Conservation (phyloP, 345 rosid species). For the Lenwebbia sp. region DNA sequence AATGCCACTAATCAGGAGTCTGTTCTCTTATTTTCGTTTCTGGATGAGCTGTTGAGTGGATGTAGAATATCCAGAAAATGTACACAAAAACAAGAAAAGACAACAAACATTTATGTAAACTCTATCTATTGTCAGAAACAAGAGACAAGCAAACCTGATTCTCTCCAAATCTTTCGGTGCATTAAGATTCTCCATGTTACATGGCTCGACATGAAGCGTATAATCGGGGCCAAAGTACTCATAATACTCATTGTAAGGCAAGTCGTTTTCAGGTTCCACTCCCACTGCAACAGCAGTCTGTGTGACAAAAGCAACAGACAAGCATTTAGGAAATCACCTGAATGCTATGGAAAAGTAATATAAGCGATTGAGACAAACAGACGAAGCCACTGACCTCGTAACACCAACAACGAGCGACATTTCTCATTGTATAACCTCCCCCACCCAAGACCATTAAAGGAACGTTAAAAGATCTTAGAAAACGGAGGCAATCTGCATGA, state of each 20-base stretch:
- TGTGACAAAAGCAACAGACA: not conserved
- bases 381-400: slow-evolving; percentile 56
- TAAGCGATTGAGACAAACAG: not conserved
- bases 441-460: slow-evolving; percentile 98
- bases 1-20: not conserved
- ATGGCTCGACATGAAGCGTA: slow-evolving; percentile 80
- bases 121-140: not conserved
- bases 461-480: slow-evolving; percentile 80
- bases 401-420: slow-evolving; percentile 99
- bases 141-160: slow-evolving; percentile 45
- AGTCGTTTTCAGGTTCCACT: slow-evolving; percentile 86
- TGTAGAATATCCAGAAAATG: not conserved
- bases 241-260: slow-evolving; percentile 88
- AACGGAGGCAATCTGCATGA: slow-evolving; percentile 93
- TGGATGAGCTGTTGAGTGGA: not conserved
- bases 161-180: slow-evolving; percentile 72
- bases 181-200: slow-evolving; percentile 74
- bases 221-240: slow-evolving; percentile 98
- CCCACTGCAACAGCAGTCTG: slow-evolving; percentile 99
- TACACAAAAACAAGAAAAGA: not conserved
- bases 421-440: slow-evolving; percentile 95
- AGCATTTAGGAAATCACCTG: not conserved
- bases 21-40: not conserved
- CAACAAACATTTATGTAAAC: not conserved
- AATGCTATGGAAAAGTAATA: not conserved